Percentiles rank a stretch among this genome's conserved stretches.
These are phyloP conservation scores for Kodamaea sp. DNA, from an alignment of 1,139 yeast genomes.

Conservation along the genomic window DNA sequence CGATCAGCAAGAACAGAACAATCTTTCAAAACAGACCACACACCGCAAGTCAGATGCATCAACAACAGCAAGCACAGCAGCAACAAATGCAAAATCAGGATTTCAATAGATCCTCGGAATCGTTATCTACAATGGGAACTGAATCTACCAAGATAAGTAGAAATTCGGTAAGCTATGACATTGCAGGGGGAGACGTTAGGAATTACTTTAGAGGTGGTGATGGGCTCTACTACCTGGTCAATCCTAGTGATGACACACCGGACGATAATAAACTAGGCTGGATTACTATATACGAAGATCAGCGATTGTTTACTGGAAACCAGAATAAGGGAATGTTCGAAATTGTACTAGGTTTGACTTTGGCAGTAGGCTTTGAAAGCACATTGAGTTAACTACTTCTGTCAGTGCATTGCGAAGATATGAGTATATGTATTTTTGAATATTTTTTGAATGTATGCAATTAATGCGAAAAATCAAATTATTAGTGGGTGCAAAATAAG, in stretches of 20 bases:
- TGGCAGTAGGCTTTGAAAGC: conserved; percentile 54
- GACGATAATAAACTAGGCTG: conserved; percentile 62
- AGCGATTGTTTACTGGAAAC: conserved; percentile 20
- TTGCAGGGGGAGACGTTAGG: conserved; percentile 32
- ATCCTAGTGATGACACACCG: conserved; percentile 61
- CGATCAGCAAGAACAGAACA: conserved; percentile 18
- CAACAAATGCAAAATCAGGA: conserved; percentile 6
- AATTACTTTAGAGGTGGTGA: conserved; percentile 55
- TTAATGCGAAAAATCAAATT: too few relatives aligned
- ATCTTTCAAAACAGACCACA: conserved; percentile 5
- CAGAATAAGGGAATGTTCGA: conserved; percentile 52
- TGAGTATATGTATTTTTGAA: too few relatives aligned
- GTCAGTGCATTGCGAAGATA: too few relatives aligned
- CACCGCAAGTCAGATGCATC: conserved; percentile 2
- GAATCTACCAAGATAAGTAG: conserved; percentile 5
- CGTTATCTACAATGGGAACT: conserved; percentile 4
- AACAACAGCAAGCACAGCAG: conserved; percentile 1
- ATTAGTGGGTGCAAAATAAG: too few relatives aligned
- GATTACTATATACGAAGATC: conserved; percentile 60
- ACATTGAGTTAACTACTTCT: conserved; percentile 8
- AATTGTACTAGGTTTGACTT: conserved; percentile 51
- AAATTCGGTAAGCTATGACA: conserved; percentile 15
- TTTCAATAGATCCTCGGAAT: conserved; percentile 6
- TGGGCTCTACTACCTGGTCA: conserved; percentile 46
- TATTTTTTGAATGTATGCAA: too few relatives aligned